phyloP scores from a whole-genome alignment of 228 moss, liverwort and hornwort genomes.

The Sphagnum fallax region DNA sequence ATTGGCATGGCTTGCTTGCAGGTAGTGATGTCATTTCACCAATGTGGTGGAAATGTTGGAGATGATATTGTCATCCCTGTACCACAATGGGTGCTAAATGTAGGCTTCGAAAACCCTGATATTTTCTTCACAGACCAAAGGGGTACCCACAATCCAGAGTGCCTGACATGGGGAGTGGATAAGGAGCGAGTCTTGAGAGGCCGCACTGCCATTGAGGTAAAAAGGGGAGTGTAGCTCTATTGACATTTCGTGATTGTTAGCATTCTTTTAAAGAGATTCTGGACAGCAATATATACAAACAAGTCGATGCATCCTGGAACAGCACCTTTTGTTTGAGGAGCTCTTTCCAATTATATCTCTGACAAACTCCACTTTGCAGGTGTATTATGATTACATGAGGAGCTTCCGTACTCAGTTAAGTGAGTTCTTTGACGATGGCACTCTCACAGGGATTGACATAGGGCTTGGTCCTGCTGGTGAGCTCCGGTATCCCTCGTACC shows the following conservation, averaged over 20 bases:
- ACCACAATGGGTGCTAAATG: slow-evolving; percentile 53
- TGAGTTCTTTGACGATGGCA: slow-evolving; percentile 66
- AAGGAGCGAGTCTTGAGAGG: slow-evolving; percentile 62
- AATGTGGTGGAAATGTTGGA: slow-evolving; percentile 88
- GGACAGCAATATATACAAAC: background rate
- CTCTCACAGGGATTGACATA: slow-evolving; percentile 77
- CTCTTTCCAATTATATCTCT: background rate
- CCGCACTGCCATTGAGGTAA: slow-evolving; percentile 66
- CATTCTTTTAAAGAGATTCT: background rate
- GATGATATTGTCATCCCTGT: slow-evolving; percentile 69
- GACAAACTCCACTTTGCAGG: slow-evolving; percentile 19
- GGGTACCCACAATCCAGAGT: slow-evolving; percentile 46
- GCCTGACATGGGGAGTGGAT: slow-evolving; percentile 67
- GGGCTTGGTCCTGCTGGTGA: slow-evolving; percentile 87
- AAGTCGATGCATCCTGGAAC: background rate
- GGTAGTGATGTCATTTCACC: slow-evolving; percentile 95
- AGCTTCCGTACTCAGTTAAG: slow-evolving; percentile 49
- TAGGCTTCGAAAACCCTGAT: slow-evolving; percentile 58
- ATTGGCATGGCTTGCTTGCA: slow-evolving; percentile 5
- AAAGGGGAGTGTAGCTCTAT: background rate
- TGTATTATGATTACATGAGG: slow-evolving; percentile 69
- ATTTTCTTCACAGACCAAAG: slow-evolving; percentile 74
- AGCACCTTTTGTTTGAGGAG: background rate
- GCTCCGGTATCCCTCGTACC: slow-evolving; percentile 83
- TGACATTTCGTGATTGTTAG: background rate